Base-by-base conservation (phyloP, 2,329 filamentous ascomycete genomes). In the Cladosporium sp. region DNA sequence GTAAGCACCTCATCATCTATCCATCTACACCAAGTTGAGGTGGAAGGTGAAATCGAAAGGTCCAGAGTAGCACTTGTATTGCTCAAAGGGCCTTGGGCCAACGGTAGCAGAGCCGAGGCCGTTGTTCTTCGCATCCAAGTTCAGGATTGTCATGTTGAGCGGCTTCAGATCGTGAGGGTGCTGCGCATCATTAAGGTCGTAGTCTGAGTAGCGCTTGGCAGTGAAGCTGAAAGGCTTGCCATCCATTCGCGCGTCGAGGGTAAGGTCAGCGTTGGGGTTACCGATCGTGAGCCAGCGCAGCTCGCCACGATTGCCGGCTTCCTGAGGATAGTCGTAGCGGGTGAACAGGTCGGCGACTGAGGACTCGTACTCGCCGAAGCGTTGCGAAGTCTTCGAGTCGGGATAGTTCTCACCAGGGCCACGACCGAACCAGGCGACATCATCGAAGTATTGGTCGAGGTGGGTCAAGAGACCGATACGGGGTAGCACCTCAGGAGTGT, bases 321-420 rank as follows among this genome's bases (percentile, higher is more conserved):
- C 88, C 73, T 91, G 88, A 0, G 88, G 88, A 16, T 87, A 85
- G 25, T 91, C 88, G 72, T 90, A 90, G 1, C 81, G 78, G 0
- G 82, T 82, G 68, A 84, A 82, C 34, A 90, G 79, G 0, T 83
- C 81, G 0, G 79, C 77, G 1, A 87, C 76, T 1, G 70, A 70
- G n/a, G 74, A 70, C 0, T 72, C 73, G 75, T 80, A 86, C 48
- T 85, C 78, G 1, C 85, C 87, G 0, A 86, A 71, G 4, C 77
- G 79, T 69, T 88, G 85, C 1, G 85, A 82, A 11, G 78, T 70
- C 66, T 89, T 88, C 75, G 85, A 88, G 77, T 91, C 89, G 13
- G 79, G 77, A 77, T 91, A 91, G 3, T 82, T 85, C 75, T 90
- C 88, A 1, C 85, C 86, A 0, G 86, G 86, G 0, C 89, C 88